Evolutionary conservation across 1,284 basidiomycete species (phyloP).

Genomic region (Cystobasidiaceae sp.): DNA sequence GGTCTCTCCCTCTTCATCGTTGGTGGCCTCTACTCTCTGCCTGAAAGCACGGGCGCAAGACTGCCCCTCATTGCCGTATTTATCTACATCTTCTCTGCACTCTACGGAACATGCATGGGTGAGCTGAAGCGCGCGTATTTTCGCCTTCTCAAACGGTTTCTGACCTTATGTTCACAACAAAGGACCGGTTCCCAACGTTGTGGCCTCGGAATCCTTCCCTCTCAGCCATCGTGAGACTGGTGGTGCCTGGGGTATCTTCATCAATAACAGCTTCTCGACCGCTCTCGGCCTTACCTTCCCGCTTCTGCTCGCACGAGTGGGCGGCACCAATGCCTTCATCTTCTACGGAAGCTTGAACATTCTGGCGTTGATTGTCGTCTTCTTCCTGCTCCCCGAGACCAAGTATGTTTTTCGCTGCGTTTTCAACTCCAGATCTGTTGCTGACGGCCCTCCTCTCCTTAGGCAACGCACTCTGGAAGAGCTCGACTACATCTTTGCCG

Average conservation of each 20-base stretch:
- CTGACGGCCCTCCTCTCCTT: not conserved
- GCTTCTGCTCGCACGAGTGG: conserved; percentile 34
- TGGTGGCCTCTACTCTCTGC: conserved; percentile 51
- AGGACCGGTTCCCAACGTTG: conserved; percentile 44
- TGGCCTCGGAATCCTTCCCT: conserved; percentile 49
- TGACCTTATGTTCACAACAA: conserved; percentile 39
- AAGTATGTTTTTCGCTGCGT: conserved; percentile 48
- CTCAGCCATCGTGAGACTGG: conserved; percentile 52
- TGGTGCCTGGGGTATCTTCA: conserved; percentile 51
- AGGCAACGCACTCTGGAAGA: conserved; percentile 63
- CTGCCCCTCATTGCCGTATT: conserved; percentile 41
- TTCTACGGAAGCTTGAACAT: conserved; percentile 52
- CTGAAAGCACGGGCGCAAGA: conserved; percentile 31
- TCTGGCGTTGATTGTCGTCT: conserved; percentile 45
- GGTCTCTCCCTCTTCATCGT: conserved; percentile 43
- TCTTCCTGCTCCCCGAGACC: conserved; percentile 57
- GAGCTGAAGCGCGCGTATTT: not conserved
- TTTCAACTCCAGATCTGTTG: not conserved
- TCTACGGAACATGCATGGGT: conserved; percentile 45
- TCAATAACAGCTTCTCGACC: conserved; percentile 1
- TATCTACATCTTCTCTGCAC: conserved; percentile 44
- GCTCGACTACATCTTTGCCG: conserved; percentile 53
- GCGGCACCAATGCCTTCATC: conserved; percentile 41
- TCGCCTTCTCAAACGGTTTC: not conserved
- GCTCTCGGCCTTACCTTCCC: conserved; percentile 51